Conservation (phyloP, 768 basidiomycete genomes). For the Baorangia bicolor region DNA sequence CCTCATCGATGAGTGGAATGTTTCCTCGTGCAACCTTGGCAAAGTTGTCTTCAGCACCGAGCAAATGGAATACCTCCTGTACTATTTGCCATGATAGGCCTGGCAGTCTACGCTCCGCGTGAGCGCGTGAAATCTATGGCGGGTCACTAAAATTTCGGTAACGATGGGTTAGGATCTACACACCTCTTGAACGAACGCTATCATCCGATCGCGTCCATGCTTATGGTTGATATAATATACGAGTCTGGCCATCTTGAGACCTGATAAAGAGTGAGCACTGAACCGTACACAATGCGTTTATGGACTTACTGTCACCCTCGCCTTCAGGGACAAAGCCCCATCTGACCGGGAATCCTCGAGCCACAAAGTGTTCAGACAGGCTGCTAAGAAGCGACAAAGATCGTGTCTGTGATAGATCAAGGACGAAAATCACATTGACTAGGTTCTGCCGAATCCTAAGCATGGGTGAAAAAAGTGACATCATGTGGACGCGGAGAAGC, state of each 20-base stretch:
- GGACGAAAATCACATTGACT: slow-evolving; percentile 76
- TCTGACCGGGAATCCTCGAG: slow-evolving; percentile 70
- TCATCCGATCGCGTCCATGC: slow-evolving; percentile 62
- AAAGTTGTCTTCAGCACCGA: slow-evolving; percentile 39
- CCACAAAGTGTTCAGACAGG: slow-evolving; percentile 67
- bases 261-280: slow-evolving; percentile 33
- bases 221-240: slow-evolving; percentile 64
- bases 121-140: slow-evolving; percentile 39
- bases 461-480: slow-evolving; percentile 70
- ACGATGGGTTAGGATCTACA: background rate
- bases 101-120: slow-evolving; percentile 32
- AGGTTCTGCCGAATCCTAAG: slow-evolving; percentile 79
- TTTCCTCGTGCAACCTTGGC: slow-evolving; percentile 37
- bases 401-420: slow-evolving; percentile 71
- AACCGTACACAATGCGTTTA: background rate
- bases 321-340: slow-evolving; percentile 83
- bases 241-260: slow-evolving; percentile 67
- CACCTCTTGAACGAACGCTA: slow-evolving; percentile 59
- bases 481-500: slow-evolving; percentile 26
- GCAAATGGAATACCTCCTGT: slow-evolving; percentile 37
- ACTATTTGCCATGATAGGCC: slow-evolving; percentile 46
- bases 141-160: slow-evolving; percentile 1
- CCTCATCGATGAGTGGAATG: slow-evolving; percentile 27
- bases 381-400: slow-evolving; percentile 63
- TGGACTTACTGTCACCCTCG: slow-evolving; percentile 38